phyloP scores from a whole-genome alignment of 2,329 filamentous ascomycete species.

The Pseudogymnoascus sp. region DNA sequence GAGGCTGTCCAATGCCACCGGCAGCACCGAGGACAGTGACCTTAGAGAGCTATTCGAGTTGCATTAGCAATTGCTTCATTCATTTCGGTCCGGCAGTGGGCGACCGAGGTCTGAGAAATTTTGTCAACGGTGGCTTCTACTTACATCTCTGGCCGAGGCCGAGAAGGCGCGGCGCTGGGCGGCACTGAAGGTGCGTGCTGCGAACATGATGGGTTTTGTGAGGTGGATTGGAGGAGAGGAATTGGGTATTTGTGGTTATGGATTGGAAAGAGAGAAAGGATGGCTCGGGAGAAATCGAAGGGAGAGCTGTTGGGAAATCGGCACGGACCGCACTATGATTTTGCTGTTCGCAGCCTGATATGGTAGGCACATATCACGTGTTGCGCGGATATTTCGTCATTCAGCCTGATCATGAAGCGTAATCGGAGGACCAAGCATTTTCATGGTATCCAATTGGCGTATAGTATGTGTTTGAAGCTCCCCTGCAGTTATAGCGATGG shows the following conservation, averaged over 20 bases:
- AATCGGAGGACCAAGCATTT: conserved; percentile 1
- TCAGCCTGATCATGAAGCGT: conserved; percentile 6
- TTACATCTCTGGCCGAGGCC: conserved; percentile 69
- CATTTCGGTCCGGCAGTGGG: neutral
- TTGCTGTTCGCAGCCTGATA: neutral
- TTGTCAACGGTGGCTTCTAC: conserved; percentile 26
- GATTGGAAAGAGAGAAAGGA: conserved; percentile 11
- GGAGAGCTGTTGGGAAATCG: conserved; percentile 9
- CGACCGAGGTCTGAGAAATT: conserved; percentile 11
- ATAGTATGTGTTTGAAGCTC: neutral
- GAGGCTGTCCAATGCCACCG: conserved; percentile 95
- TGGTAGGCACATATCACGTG: neutral
- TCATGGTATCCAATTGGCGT: neutral
- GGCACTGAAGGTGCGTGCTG: conserved; percentile 49
- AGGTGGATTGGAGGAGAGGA: conserved; percentile 14
- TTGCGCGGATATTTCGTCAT: neutral
- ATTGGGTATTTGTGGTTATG: conserved; percentile 15
- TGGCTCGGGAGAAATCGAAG: conserved; percentile 7
- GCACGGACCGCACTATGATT: conserved; percentile 8
- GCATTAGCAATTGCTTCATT: conserved; percentile 16
- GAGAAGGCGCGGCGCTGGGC: conserved; percentile 77
- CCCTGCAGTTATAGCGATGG: neutral
- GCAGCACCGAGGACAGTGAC: conserved; percentile 94
- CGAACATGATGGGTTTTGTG: conserved; percentile 58
- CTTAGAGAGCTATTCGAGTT: conserved; percentile 70